These are phyloP conservation scores for Chamaecyparis obtusa DNA, from an alignment of 75 land plant genomes.

Conservation along the genomic window DNA sequence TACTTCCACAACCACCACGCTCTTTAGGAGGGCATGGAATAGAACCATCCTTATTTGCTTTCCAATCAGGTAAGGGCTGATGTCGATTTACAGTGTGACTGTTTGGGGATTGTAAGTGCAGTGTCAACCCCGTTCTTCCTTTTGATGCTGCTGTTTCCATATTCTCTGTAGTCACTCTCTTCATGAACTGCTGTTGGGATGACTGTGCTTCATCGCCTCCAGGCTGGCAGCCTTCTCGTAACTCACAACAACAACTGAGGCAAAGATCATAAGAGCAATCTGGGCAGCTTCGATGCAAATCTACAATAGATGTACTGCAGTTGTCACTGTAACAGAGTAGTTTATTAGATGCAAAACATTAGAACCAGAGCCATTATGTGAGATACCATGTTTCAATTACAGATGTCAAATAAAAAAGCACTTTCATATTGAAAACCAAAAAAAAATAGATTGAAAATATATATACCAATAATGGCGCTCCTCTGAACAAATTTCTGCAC, in stretches of 20 bases:
- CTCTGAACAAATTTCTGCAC: slow-evolving; percentile 16
- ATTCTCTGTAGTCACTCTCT: too few species aligned
- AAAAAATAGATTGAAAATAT: slow-evolving; percentile 7
- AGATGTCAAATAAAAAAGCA: not conserved
- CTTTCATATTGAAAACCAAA: not conserved
- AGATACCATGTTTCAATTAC: too few species aligned
- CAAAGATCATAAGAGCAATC: slow-evolving; percentile 69
- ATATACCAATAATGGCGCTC: slow-evolving; percentile 55
- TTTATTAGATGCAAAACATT: not conserved
- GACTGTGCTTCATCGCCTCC: slow-evolving; percentile 26
- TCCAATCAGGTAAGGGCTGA: slow-evolving; percentile 39
- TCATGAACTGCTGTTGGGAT: slow-evolving; percentile 10
- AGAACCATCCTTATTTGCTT: slow-evolving; percentile 31
- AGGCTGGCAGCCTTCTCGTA: slow-evolving; percentile 32
- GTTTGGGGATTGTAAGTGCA: not conserved
- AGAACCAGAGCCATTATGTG: not conserved
- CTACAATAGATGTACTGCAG: slow-evolving; percentile 69
- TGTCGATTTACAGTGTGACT: slow-evolving; percentile 1
- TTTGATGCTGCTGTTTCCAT: too few species aligned
- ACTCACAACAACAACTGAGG: slow-evolving; percentile 65
- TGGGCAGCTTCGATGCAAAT: slow-evolving; percentile 73
- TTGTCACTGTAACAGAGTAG: slow-evolving; percentile 48
- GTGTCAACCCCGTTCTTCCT: too few species aligned
- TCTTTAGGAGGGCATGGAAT: slow-evolving; percentile 27
- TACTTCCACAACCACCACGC: too few species aligned